Percentiles rank a stretch among this genome's conserved stretches.
Evolutionary conservation across 2,329 filamentous ascomycete genomes (phyloP).

Genomic region (Fusarium xyrophilum): DNA sequence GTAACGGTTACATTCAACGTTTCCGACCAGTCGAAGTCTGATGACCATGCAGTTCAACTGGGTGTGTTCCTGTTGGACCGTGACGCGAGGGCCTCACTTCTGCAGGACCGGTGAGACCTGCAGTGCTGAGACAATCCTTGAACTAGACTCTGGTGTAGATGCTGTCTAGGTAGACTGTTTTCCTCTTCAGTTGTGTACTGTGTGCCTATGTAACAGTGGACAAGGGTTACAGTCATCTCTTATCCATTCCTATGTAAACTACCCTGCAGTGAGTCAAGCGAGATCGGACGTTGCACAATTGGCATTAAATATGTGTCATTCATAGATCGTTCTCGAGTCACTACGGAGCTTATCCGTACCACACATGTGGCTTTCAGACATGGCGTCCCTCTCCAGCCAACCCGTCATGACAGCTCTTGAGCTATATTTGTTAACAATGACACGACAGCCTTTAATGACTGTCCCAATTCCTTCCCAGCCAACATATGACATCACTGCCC

Average conservation of each 20-base stretch:
- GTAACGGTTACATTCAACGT: conserved; percentile 23
- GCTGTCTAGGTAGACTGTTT: too few relatives aligned
- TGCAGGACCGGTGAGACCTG: conserved; percentile 28
- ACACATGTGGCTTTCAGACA: conserved; percentile 16
- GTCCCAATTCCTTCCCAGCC: conserved; percentile 36
- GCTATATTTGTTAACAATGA: conserved; percentile 34
- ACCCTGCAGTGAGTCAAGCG: background rate
- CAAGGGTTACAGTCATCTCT: background rate
- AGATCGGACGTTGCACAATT: background rate
- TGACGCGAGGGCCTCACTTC: conserved; percentile 6
- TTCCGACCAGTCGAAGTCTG: conserved; percentile 19
- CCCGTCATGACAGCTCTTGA: conserved; percentile 33
- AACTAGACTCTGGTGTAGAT: background rate
- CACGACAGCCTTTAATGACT: conserved; percentile 37
- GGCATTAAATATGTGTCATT: conserved; percentile 40
- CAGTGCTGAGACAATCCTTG: background rate
- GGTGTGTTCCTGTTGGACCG: conserved; percentile 29
- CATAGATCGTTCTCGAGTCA: conserved; percentile 39
- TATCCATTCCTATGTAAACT: background rate
- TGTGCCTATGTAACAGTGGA: background rate
- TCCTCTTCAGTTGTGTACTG: background rate
- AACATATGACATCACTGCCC: conserved; percentile 36
- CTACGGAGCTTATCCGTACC: conserved; percentile 24
- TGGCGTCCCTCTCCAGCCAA: conserved; percentile 23
- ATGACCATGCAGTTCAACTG: conserved; percentile 16